Evolutionary conservation across 1,139 yeast species (phyloP).

Genomic region (Yamadazyma dendronema): DNA sequence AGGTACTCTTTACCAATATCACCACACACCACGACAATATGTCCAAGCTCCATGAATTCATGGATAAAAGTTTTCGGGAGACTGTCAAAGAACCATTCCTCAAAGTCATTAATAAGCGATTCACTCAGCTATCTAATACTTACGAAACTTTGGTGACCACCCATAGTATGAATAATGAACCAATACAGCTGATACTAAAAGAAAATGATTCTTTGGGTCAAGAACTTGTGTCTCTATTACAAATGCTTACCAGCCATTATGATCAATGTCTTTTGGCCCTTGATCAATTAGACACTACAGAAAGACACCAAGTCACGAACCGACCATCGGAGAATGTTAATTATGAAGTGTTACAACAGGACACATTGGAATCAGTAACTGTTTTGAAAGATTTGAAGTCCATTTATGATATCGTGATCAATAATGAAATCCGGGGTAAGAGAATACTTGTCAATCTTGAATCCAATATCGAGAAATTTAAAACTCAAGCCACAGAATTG

Average conservation of each 20-base stretch:
- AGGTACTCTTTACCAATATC: constrained; percentile 25
- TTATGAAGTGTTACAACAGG: constrained; percentile 34
- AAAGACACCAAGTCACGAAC: no score
- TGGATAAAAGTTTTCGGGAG: constrained; percentile 19
- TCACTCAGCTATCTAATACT: constrained; percentile 18
- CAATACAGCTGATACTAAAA: constrained; percentile 22
- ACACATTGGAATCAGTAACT: constrained; percentile 33
- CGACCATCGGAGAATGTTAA: constrained; percentile 13
- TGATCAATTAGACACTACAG: constrained; percentile 15
- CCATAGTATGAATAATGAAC: constrained; percentile 11
- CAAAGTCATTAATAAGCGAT: constrained; percentile 16
- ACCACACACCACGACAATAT: constrained; percentile 28
- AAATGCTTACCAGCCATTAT: constrained; percentile 75
- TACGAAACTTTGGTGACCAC: constrained; percentile 23
- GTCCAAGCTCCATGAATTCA: constrained; percentile 20
- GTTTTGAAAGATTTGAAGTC: constrained; percentile 31
- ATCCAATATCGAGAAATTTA: constrained; percentile 5
- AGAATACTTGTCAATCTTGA: constrained; percentile 19
- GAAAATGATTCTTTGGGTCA: constrained; percentile 58
- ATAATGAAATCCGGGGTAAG: constrained; percentile 34
- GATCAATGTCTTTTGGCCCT: constrained; percentile 64
- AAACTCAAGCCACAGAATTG: constrained; percentile 5
- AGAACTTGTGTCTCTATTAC: constrained; percentile 68
- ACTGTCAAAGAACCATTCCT: constrained; percentile 17
- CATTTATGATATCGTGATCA: constrained; percentile 36